Base-by-base conservation (phyloP, 2,329 filamentous ascomycete genomes). In the Hymenoscyphus occultus region DNA sequence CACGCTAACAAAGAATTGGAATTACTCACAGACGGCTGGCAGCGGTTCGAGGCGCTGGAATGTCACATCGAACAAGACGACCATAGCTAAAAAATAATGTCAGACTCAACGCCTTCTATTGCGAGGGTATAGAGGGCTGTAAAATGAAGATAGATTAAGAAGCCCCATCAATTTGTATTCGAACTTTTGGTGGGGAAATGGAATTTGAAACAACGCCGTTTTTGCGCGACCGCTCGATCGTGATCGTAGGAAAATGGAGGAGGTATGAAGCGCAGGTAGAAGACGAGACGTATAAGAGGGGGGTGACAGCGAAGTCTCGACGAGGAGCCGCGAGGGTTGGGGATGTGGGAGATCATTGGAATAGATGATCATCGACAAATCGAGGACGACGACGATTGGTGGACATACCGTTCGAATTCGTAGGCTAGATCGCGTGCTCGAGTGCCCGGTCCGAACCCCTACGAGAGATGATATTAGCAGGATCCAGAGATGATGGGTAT, bases 401-500 rank as follows among this genome's bases (percentile, higher is more conserved):
- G 84, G 85, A 96, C 93, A 88, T 97, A 97, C 92, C 94, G 93
- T 93, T 98, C 94, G 91, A 98, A 98, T 86, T 98, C 94, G 91
- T 96, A 97, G 84, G 94, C 93, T 80, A 98, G 91, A 85, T 99
- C 93, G 88, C 95, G 92, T 80, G 95, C 93, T 84, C 95, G 92
- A 80, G 94, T 97, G 80, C 94, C 93, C 82, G 97, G 93, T 86
- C 94, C 96, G 81, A 99, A 99, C 86, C 95, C 95, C 73, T 75
- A 56, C 60, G 2, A 32, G 12, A 56, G 12, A 35, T 54, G 39
- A 57, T 9, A 39, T 63, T 59, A 63, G 61, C 32, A 32, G 54
- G 6, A n/a, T 31, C 1, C 19, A 32, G 61, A 57, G 19, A 54
- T 54, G 48, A 54, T 28, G 48, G 19, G 28, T 28, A 28, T 28